phyloP scores from a whole-genome alignment of 1,284 basidiomycete species.

The Stygiomarasmius scandens region DNA sequence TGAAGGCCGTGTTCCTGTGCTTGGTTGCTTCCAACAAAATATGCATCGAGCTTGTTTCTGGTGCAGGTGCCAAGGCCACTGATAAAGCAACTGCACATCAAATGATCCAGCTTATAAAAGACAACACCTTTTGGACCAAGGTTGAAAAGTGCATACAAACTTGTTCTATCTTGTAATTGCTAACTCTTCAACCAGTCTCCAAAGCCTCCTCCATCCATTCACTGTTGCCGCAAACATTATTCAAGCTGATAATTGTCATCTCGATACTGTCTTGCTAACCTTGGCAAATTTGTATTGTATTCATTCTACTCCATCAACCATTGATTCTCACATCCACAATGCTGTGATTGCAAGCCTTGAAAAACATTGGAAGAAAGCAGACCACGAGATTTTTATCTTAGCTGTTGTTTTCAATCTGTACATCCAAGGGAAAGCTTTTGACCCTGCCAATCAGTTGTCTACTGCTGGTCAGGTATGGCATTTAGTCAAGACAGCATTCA shows the following conservation, averaged over 20 bases:
- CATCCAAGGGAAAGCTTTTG: constrained; percentile 20
- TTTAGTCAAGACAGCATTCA: not conserved
- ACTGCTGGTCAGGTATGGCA: constrained; percentile 1
- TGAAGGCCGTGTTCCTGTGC: constrained; percentile 15
- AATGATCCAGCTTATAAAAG: constrained; percentile 6
- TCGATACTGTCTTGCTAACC: no score
- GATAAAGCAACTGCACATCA: no score
- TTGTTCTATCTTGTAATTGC: not conserved
- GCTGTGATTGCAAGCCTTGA: constrained; percentile 26
- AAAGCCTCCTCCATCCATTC: constrained; percentile 32
- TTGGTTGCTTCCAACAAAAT: no score
- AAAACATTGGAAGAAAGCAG: constrained; percentile 27
- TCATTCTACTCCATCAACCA: not conserved
- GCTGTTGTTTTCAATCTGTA: constrained; percentile 30
- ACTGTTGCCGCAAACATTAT: no score
- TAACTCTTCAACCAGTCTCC: constrained; percentile 28
- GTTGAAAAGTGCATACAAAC: constrained; percentile 13
- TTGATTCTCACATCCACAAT: constrained; percentile 8
- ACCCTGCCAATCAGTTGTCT: not conserved
- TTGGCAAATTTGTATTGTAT: no score
- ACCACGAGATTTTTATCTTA: constrained; percentile 30
- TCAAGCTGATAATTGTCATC: no score
- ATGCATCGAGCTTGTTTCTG: no score
- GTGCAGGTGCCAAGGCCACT: no score
- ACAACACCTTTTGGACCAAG: constrained; percentile 14